Base-by-base conservation (phyloP, 768 basidiomycete genomes). In the Daedaleopsis sinensis region DNA sequence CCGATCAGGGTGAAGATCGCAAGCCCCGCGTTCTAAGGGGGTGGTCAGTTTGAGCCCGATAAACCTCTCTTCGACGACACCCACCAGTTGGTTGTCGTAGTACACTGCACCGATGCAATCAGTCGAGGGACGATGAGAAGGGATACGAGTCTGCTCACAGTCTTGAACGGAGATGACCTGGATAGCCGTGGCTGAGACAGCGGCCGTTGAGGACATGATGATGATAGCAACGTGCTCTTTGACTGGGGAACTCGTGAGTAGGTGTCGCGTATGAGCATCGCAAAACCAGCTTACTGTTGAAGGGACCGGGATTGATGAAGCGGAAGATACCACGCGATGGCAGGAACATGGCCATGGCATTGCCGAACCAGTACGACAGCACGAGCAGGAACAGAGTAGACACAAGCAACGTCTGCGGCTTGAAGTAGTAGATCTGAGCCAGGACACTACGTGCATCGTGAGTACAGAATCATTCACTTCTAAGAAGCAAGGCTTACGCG, bases 341-440 rank as follows among this genome's bases (percentile, higher is more conserved):
- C 42, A 78, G 67, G 23, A 68, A 58, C 55, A 64, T 65, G 59
- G 80, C 77, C 67, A 84, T 71, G 13, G 70, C 68, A 44, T 76
- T 76, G 1, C 84, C 85, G 12, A 84, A 71, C 50, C 84, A 77
- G 66, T 82, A 84, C n/a, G 81, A 79, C 37, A 85, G 74, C 56
- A 85, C 79, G 52, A 82, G 78, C 12, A 84, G 71, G 74, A 84
- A 82, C 24, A 83, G 69, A 38, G 76, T 80, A 42, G 80, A 81
- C 65, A 83, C 82, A 39, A 65, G 73, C 44, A 83, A 72, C 4
- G 82, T 82, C 66, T 82, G 82, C 2, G 81, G 81, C 49, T 83
- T 78, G 75, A 74, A 74, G 66, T 71, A 70, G 61, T 72, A 70
- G 53, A 70, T 71, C 58, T 73, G 75, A 9, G 74, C 74, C 42